A percentile compares a stretch with the other conserved stretches of the same genome.
These are phyloP conservation scores for Pythium grandisporangium DNA, from an alignment of 352 stramenopile genomes.

Conservation along the genomic window DNA sequence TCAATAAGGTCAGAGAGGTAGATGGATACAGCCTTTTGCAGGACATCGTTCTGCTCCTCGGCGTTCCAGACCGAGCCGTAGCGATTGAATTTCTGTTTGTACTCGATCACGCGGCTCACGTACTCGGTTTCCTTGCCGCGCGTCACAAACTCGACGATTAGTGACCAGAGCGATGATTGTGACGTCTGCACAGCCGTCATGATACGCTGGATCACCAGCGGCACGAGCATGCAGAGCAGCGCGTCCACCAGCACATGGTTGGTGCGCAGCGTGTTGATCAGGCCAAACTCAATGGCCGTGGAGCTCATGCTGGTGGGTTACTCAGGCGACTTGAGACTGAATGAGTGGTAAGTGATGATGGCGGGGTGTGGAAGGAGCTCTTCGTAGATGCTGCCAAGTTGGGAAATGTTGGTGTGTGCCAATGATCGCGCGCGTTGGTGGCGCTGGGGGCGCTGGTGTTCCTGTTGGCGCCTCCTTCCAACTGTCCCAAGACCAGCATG, in stretches of 20 bases:
- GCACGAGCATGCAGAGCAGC: constrained; percentile 31
- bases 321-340: not conserved
- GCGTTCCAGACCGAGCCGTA: constrained; percentile 12
- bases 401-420: too few species aligned
- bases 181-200: not conserved
- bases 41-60: constrained; percentile 24
- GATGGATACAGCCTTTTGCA: constrained; percentile 25
- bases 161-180: not conserved
- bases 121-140: constrained; percentile 1
- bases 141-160: not conserved
- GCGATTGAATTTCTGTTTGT: constrained; percentile 1
- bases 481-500: too few species aligned
- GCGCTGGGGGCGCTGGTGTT: too few species aligned
- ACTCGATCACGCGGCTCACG: constrained; percentile 6
- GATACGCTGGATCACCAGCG: constrained; percentile 22
- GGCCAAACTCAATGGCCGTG: constrained; percentile 31
- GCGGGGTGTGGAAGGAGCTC: too few species aligned
- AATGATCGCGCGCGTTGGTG: too few species aligned
- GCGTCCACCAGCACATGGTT: constrained; percentile 28
- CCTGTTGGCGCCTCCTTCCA: too few species aligned
- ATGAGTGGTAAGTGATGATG: too few species aligned
- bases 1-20: constrained; percentile 18
- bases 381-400: too few species aligned
- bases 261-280: constrained; percentile 27
- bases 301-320: constrained; percentile 12